phyloP scores from a whole-genome alignment of 345 rosid species.

The Lumnitzera racemosa region DNA sequence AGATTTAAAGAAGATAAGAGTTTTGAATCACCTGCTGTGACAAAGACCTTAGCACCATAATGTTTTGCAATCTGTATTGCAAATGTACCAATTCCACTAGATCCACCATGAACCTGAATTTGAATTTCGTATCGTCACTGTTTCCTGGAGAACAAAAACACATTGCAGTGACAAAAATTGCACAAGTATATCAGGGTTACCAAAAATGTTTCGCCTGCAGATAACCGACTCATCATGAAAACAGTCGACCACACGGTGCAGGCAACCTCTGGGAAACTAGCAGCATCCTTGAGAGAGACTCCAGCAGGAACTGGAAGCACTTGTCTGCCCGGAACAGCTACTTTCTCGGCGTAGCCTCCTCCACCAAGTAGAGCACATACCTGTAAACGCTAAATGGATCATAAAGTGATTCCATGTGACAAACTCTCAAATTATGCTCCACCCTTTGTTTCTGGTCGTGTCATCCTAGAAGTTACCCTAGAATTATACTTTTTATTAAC shows the following conservation, averaged over 20 bases:
- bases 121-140: neutral
- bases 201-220: constrained; percentile 64
- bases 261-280: constrained; percentile 76
- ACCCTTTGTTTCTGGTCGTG: no score
- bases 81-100: constrained; percentile 90
- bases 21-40: constrained; percentile 65
- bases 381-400: constrained; percentile 11
- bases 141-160: no score
- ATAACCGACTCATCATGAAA: constrained; percentile 62
- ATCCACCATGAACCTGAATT: constrained; percentile 83
- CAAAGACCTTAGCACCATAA: constrained; percentile 59
- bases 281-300: constrained; percentile 57
- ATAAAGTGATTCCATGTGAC: no score
- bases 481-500: no score
- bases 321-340: constrained; percentile 63
- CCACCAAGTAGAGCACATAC: constrained; percentile 90
- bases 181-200: constrained; percentile 11
- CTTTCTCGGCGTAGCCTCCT: constrained; percentile 87
- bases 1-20: neutral
- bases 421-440: no score
- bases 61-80: constrained; percentile 79
- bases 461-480: no score
- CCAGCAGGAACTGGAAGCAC: constrained; percentile 55
- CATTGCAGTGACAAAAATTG: no score
- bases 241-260: constrained; percentile 91